Conservation (phyloP, 2,329 filamentous ascomycete genomes). For the Pseudogymnoascus sp. region DNA sequence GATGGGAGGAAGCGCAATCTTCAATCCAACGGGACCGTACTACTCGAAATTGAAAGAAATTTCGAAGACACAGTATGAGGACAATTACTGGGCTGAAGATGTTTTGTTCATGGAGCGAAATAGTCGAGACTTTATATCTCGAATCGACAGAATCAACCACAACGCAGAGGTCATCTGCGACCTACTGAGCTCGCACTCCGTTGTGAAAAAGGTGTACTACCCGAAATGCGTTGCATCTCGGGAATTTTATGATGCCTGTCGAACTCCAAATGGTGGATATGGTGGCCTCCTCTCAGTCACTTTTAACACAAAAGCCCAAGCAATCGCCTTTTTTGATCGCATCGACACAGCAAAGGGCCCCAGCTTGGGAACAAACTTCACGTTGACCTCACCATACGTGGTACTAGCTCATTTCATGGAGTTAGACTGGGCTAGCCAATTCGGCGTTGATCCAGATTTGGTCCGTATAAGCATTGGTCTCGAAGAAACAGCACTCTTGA, state of each 20-base stretch:
- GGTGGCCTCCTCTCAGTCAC: constrained; percentile 82
- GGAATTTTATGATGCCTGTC: constrained; percentile 69
- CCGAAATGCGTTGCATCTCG: constrained; percentile 68
- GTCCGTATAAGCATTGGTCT: constrained; percentile 84
- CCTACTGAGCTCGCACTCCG: constrained; percentile 50
- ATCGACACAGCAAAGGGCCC: constrained; percentile 88
- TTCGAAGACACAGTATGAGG: constrained; percentile 64
- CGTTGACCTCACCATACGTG: constrained; percentile 82
- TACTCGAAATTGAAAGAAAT: constrained; percentile 61
- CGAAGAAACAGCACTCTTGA: constrained; percentile 64
- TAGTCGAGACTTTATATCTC: constrained; percentile 78
- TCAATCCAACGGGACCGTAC: constrained; percentile 59
- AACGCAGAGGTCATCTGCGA: constrained; percentile 80
- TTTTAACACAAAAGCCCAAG: constrained; percentile 62
- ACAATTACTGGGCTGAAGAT: constrained; percentile 92
- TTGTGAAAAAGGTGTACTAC: constrained; percentile 76
- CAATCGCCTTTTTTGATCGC: constrained; percentile 75
- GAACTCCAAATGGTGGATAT: constrained; percentile 69
- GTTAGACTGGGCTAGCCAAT: constrained; percentile 78
- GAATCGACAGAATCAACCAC: constrained; percentile 74
- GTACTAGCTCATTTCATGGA: constrained; percentile 86
- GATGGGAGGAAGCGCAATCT: constrained; percentile 74
- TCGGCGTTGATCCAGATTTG: constrained; percentile 72
- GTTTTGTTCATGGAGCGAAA: constrained; percentile 92
- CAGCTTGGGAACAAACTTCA: constrained; percentile 94